A percentile compares a stretch with the other conserved stretches of the same genome.
phyloP scores from a whole-genome alignment of 805 yeast species.

The Metschnikowia arizonensis region DNA sequence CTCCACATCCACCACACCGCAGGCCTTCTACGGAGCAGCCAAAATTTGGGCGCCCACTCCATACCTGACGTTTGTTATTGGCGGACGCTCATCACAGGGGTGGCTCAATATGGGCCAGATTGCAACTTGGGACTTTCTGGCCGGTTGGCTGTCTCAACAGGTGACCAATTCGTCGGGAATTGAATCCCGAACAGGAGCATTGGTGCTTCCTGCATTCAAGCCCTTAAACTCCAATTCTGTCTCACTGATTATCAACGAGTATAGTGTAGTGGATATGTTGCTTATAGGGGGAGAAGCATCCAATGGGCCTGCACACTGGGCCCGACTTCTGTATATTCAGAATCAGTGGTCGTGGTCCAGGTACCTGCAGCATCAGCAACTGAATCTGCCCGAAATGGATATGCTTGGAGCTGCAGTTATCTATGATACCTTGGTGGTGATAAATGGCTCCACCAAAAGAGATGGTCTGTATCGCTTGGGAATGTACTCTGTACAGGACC shows the following conservation, averaged over 20 bases:
- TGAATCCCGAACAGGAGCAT: constrained; percentile 50
- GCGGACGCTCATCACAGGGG: constrained; percentile 59
- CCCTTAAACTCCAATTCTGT: constrained; percentile 21
- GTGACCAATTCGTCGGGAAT: constrained; percentile 28
- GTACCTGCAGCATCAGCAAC: no score
- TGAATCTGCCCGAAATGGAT: no score
- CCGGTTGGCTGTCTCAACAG: constrained; percentile 60
- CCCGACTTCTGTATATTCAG: constrained; percentile 32
- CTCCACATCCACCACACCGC: constrained; percentile 50
- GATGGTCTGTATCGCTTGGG: constrained; percentile 30
- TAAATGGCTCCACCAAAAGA: constrained; percentile 26
- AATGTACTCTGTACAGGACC: constrained; percentile 39
- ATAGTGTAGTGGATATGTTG: constrained; percentile 39
- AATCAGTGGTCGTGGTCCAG: constrained; percentile 43
- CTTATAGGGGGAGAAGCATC: constrained; percentile 58
- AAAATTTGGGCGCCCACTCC: constrained; percentile 42
- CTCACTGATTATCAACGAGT: constrained; percentile 29
- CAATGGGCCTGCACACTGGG: constrained; percentile 40
- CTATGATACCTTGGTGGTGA: constrained; percentile 47
- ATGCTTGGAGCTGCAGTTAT: constrained; percentile 50
- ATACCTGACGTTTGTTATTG: constrained; percentile 51
- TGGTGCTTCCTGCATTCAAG: constrained; percentile 52
- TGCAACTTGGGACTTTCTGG: constrained; percentile 64
- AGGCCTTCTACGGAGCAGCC: constrained; percentile 51
- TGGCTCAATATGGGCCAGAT: constrained; percentile 73